A percentile compares a stretch with the other conserved stretches of the same genome.
Conservation (phyloP, 2,329 filamentous ascomycete species). For the Ramularia endophylla region DNA sequence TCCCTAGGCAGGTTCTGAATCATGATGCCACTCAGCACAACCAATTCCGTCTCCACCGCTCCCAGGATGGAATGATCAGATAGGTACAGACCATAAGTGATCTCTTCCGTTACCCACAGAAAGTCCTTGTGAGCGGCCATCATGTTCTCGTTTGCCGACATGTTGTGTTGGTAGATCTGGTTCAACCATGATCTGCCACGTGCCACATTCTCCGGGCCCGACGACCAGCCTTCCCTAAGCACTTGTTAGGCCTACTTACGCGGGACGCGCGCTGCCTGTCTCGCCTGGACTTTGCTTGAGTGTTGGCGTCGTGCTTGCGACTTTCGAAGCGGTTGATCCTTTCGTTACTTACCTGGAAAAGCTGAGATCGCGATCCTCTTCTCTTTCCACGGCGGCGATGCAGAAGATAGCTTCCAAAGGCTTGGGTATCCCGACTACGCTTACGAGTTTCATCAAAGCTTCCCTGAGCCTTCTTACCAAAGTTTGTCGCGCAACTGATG, state of each 20-base stretch:
- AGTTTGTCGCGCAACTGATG: slow-evolving; percentile 39
- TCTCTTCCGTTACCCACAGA: slow-evolving; percentile 48
- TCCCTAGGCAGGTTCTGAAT: slow-evolving; percentile 50
- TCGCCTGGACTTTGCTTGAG: too few species aligned
- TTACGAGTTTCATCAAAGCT: slow-evolving; percentile 53
- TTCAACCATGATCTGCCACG: slow-evolving; percentile 52
- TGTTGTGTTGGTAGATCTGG: slow-evolving; percentile 51
- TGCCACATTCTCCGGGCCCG: slow-evolving; percentile 49
- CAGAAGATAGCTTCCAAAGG: slow-evolving; percentile 55
- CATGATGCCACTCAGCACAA: slow-evolving; percentile 52
- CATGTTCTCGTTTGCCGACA: slow-evolving; percentile 32
- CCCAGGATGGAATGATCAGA: slow-evolving; percentile 50
- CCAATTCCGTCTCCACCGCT: slow-evolving; percentile 50
- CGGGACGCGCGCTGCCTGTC: too few species aligned
- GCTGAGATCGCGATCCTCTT: slow-evolving; percentile 54
- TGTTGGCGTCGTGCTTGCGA: neutral
- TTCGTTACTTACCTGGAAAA: slow-evolving; percentile 37
- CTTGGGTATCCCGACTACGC: slow-evolving; percentile 56
- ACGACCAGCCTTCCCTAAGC: slow-evolving; percentile 49
- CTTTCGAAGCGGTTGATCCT: neutral
- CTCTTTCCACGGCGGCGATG: slow-evolving; percentile 47
- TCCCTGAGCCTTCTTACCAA: slow-evolving; percentile 52
- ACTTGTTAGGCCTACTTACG: slow-evolving; percentile 1
- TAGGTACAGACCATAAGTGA: slow-evolving; percentile 55
- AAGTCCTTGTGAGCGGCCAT: slow-evolving; percentile 45